Conservation (phyloP, 2,329 filamentous ascomycete genomes). For the Cyclaneusma minus region DNA sequence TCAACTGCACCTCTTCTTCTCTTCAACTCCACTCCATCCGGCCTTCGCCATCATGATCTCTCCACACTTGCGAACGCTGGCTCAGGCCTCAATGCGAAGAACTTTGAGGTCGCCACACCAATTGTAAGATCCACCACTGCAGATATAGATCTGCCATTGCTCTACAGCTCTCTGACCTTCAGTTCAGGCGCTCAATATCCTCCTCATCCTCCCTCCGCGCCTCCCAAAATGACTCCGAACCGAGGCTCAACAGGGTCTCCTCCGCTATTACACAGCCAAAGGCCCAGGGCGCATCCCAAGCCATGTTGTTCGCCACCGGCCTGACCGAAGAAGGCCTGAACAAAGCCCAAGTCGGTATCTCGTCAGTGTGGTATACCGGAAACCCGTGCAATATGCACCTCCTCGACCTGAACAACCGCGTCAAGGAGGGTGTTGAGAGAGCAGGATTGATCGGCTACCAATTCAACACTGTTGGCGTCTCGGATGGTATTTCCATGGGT, state of each 20-base stretch:
- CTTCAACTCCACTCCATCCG: slow-evolving; percentile 1
- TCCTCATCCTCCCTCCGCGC: slow-evolving; percentile 13
- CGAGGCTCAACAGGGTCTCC: slow-evolving; percentile 71
- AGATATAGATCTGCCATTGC: slow-evolving; percentile 6
- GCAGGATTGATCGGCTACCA: slow-evolving; percentile 84
- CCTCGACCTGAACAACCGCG: slow-evolving; percentile 47
- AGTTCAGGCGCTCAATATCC: slow-evolving; percentile 17
- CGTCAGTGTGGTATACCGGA: slow-evolving; percentile 93
- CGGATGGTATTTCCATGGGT: slow-evolving; percentile 96
- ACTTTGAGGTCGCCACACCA: slow-evolving; percentile 15
- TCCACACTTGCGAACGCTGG: slow-evolving; percentile 15
- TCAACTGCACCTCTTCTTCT: slow-evolving; percentile 1
- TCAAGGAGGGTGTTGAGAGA: slow-evolving; percentile 50
- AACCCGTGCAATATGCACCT: slow-evolving; percentile 99
- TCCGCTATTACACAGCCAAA: slow-evolving; percentile 85
- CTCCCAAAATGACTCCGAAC: slow-evolving; percentile 14
- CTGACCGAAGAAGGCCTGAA: slow-evolving; percentile 75
- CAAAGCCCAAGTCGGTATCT: slow-evolving; percentile 96
- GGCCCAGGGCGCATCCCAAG: slow-evolving; percentile 94
- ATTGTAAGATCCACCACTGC: slow-evolving; percentile 11
- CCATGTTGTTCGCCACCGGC: slow-evolving; percentile 96
- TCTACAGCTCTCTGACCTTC: too few relatives aligned
- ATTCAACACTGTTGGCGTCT: slow-evolving; percentile 98
- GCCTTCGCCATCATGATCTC: slow-evolving; percentile 9
- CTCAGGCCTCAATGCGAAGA: slow-evolving; percentile 12